These are phyloP conservation scores for Paulownia fortunei DNA, from an alignment of 257 asterid genomes.

Conservation along the genomic window DNA sequence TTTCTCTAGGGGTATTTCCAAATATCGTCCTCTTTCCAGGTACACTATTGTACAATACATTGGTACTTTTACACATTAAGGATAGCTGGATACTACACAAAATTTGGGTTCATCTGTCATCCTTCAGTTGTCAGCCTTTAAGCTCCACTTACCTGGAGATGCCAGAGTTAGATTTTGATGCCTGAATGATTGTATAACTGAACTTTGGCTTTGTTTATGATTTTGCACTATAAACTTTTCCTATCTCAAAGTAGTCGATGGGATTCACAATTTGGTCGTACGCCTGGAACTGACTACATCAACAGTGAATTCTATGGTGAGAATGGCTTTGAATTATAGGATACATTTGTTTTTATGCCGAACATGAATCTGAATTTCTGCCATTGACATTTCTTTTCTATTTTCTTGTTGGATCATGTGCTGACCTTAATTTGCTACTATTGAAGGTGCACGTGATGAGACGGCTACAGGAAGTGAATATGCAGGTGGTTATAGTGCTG, in stretches of 20 bases:
- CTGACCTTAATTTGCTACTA: conserved; percentile 32
- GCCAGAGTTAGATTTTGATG: conserved; percentile 18
- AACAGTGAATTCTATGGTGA: conserved; percentile 70
- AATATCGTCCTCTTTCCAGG: conserved; percentile 96
- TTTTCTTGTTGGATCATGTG: conserved; percentile 21
- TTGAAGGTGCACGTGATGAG: conserved; percentile 67
- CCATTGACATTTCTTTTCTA: background rate
- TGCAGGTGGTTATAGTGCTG: conserved; percentile 65
- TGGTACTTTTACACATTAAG: conserved; percentile 13
- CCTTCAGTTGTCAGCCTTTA: background rate
- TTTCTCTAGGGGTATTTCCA: conserved; percentile 91
- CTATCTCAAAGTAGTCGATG: conserved; percentile 61
- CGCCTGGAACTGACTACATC: conserved; percentile 70
- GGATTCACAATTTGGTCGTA: conserved; percentile 80
- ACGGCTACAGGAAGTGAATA: conserved; percentile 64
- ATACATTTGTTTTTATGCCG: background rate
- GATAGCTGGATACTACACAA: background rate
- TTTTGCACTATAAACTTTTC: conserved; percentile 22
- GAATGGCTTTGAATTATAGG: conserved; percentile 28
- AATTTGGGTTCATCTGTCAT: background rate
- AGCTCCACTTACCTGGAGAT: conserved; percentile 21
- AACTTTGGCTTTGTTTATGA: conserved; percentile 11
- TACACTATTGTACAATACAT: conserved; percentile 34
- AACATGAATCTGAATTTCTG: background rate
- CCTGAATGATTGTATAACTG: background rate